Base-by-base conservation (phyloP, 805 yeast genomes). In the Candida sonorensis region DNA sequence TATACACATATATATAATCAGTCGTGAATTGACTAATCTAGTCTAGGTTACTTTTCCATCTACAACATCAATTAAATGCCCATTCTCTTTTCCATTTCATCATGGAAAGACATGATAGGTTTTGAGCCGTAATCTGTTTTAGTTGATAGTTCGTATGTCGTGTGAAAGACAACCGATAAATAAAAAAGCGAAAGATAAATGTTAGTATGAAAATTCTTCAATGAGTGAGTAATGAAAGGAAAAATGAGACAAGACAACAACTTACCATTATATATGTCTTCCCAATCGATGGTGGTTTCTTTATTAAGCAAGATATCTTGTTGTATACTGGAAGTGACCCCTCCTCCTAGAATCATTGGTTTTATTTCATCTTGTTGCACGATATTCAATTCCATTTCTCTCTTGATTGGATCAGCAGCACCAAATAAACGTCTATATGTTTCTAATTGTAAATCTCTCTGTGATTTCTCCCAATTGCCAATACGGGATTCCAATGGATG, bases 341-440 rank as follows among this genome's bases (percentile, higher is more conserved):
- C 85, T 6, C 77, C 81, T 10, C 86, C 86, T 29, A 77, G 58
- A 5, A 68, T 55, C 20, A 60, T 51, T 6, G 95, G 95, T 40
- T 67, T 75, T 56, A 77, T 77, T 37, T 82, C 86, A 10, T 83
- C 73, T 30, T 68, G 64, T 28, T 75, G 73, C 3, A 90, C 81
- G 17, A 90, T 70, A 35, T 75, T 66, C 51, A 84, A 62, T 49
- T 92, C 98, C 96, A 92, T 87, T 20, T 79, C 76, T 51, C 97
- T 72, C 52, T 80, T 80, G 57, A 90, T 81, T 7, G 98, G 97
- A 50, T 84, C 97, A 9, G 92, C 96, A 29, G 90, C 76, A 11
- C 98, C 98, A 56, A 82, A 87, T 12, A 83, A 61, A 44, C 94
- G 73, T 53, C 94, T 74, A 58, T 83, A 79, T 38, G 75, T 75